These are phyloP conservation scores for Dichomitus squalens DNA, from an alignment of 1,284 basidiomycete genomes.

Conservation along the genomic window DNA sequence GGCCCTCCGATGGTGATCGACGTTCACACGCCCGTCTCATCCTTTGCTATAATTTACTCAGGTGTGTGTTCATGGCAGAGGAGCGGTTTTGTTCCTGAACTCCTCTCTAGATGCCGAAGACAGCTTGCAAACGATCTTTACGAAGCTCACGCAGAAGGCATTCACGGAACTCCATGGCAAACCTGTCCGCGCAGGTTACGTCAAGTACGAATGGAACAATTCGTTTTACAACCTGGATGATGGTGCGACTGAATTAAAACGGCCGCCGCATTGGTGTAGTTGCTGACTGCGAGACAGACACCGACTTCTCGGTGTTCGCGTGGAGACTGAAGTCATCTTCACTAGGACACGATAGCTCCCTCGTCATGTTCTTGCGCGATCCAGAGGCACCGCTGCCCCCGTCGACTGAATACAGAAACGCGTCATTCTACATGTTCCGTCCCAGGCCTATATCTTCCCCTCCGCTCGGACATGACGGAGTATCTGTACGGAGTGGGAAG, in stretches of 20 bases:
- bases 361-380: conserved; percentile 67
- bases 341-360: conserved; percentile 35
- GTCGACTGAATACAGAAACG: conserved; percentile 65
- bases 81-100: background rate
- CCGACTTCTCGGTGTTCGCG: conserved; percentile 78
- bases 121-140: conserved; percentile 59
- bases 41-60: conserved; percentile 74
- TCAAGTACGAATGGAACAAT: conserved; percentile 79
- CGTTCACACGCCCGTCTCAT: conserved; percentile 73
- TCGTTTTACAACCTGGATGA: conserved; percentile 80
- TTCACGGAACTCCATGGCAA: conserved; percentile 55
- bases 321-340: conserved; percentile 60
- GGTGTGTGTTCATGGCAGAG: conserved; percentile 38
- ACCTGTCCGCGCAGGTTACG: conserved; percentile 72
- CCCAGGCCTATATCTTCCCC: conserved; percentile 29
- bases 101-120: conserved; percentile 61
- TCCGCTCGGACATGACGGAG: conserved; percentile 29
- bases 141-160: conserved; percentile 69
- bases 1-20: conserved; percentile 49
- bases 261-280: background rate
- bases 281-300: conserved; percentile 45
- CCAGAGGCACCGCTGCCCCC: conserved; percentile 60
- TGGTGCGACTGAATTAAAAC: conserved; percentile 43
- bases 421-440: conserved; percentile 69
- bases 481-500: conserved; percentile 41